phyloP scores from a whole-genome alignment of 768 basidiomycete species.

The Boletus rex-veris region DNA sequence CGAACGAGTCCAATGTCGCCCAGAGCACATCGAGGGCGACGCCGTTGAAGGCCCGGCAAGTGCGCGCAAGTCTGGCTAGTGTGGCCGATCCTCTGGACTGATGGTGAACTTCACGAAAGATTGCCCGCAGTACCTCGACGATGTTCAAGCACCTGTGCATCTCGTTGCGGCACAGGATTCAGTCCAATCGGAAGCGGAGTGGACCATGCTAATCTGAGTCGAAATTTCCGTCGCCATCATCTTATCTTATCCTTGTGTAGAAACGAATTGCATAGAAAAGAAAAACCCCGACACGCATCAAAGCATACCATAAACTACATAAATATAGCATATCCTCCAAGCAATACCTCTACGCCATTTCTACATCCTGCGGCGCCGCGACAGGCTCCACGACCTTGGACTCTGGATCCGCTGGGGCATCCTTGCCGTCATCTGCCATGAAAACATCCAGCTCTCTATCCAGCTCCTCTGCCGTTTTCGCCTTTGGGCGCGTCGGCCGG shows the following conservation, averaged over 20 bases:
- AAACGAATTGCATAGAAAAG: background rate
- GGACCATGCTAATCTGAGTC: background rate
- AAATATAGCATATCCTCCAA: constrained; percentile 10
- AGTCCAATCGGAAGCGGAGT: background rate
- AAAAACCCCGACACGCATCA: background rate
- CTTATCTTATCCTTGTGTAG: too few relatives aligned
- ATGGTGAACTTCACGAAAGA: constrained; percentile 18
- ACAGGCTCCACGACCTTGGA: constrained; percentile 11
- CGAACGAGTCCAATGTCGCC: constrained; percentile 19
- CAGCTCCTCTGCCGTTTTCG: constrained; percentile 76
- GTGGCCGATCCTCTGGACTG: background rate
- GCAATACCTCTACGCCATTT: constrained; percentile 41
- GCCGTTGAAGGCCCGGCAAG: constrained; percentile 22
- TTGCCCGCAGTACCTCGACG: constrained; percentile 23
- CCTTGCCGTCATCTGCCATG: constrained; percentile 57
- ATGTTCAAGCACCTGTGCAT: constrained; percentile 29
- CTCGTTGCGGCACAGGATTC: background rate
- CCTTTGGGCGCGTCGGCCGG: constrained; percentile 42
- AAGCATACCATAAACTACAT: constrained; percentile 18
- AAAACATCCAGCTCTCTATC: constrained; percentile 88
- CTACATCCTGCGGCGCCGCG: constrained; percentile 42
- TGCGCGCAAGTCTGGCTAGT: constrained; percentile 25
- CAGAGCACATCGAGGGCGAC: constrained; percentile 27
- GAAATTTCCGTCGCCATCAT: background rate
- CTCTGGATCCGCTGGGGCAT: constrained; percentile 18